Percentiles rank a stretch among this genome's conserved stretches.
phyloP scores from a whole-genome alignment of 768 basidiomycete species.

The Rhodotorula diobovata region DNA sequence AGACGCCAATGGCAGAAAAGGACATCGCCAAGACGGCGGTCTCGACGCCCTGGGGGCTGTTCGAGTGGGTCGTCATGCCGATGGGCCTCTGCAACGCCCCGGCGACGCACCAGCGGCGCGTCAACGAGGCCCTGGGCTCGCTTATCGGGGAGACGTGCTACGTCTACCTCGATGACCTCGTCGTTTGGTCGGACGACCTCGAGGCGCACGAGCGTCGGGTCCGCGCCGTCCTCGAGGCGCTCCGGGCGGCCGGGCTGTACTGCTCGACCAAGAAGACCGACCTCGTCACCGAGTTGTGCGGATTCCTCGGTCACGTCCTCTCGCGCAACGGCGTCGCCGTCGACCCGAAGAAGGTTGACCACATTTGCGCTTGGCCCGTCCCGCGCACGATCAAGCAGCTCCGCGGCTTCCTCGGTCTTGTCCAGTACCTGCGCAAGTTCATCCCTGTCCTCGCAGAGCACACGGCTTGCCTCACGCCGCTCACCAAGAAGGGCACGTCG shows the following conservation, averaged over 20 bases:
- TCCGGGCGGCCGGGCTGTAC: slow-evolving; percentile 47
- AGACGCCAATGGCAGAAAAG: slow-evolving; percentile 18
- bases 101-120: slow-evolving; percentile 30
- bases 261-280: slow-evolving; percentile 15
- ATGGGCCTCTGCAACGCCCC: no score
- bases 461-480: no score
- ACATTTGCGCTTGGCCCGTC: slow-evolving; percentile 1
- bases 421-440: slow-evolving; percentile 12
- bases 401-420: slow-evolving; percentile 10
- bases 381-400: slow-evolving; percentile 6
- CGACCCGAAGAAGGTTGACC: slow-evolving; percentile 7
- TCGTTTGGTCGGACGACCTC: slow-evolving; percentile 49
- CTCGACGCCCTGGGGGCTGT: slow-evolving; percentile 31
- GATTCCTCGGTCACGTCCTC: slow-evolving; percentile 25
- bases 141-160: slow-evolving; percentile 4
- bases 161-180: slow-evolving; percentile 49
- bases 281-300: background rate
- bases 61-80: no score
- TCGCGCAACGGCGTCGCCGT: slow-evolving; percentile 7
- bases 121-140: slow-evolving; percentile 30
- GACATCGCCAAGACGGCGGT: slow-evolving; percentile 38
- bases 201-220: slow-evolving; percentile 49
- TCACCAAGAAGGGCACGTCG: no score
- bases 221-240: slow-evolving; percentile 45
- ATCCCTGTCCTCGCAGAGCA: no score